phyloP scores from a whole-genome alignment of 208 protist genomes.

The Leishmania amazonensis region DNA sequence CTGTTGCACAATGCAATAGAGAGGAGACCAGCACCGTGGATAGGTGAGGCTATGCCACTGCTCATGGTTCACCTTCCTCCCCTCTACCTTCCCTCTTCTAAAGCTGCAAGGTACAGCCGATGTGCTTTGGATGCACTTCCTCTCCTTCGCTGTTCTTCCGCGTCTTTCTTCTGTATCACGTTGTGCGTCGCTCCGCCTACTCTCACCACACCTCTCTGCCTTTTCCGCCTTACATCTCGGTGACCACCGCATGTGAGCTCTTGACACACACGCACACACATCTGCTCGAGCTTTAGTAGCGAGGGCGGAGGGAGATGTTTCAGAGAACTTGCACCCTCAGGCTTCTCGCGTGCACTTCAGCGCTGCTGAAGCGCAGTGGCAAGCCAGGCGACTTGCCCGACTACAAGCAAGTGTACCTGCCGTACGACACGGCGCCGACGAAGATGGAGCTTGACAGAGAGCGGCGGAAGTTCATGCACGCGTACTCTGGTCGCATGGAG shows the following conservation, averaged over 20 bases:
- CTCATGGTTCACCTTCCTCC: background rate
- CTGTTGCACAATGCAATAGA: background rate
- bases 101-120: background rate
- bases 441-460: slow-evolving; percentile 80
- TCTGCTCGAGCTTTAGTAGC: background rate
- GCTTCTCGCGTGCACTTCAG: slow-evolving; percentile 26
- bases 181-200: no score
- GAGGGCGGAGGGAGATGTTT: slow-evolving; percentile 4
- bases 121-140: background rate
- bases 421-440: slow-evolving; percentile 82
- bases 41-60: background rate
- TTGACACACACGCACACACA: background rate
- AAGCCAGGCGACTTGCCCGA: slow-evolving; percentile 77
- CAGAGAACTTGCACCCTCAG: background rate
- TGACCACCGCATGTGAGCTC: background rate
- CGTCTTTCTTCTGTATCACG: background rate
- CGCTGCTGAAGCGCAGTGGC: slow-evolving; percentile 68
- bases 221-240: background rate
- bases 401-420: slow-evolving; percentile 90
- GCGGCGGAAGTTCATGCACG: slow-evolving; percentile 69
- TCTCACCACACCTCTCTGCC: background rate
- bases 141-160: background rate
- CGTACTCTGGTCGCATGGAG: slow-evolving; percentile 74
- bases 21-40: background rate
- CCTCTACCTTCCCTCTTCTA: background rate